Evolutionary conservation across 1,284 basidiomycete genomes (phyloP).

Genomic region (Sanghuangporus baumii): DNA sequence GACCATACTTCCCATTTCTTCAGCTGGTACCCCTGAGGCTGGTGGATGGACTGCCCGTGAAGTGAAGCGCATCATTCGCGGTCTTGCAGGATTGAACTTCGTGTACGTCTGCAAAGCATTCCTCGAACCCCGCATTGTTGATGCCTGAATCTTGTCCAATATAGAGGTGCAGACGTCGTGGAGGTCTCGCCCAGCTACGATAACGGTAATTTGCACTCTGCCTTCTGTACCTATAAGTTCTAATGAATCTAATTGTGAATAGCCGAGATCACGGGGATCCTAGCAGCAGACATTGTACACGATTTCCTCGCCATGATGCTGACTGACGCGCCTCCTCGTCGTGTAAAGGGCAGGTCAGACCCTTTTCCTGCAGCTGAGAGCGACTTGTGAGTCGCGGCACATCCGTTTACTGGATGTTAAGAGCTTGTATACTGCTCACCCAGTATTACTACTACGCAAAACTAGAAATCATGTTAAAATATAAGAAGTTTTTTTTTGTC

Average conservation of each 20-base stretch:
- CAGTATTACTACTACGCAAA: too few species aligned
- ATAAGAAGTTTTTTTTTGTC: too few species aligned
- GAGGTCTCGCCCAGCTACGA: conserved; percentile 84
- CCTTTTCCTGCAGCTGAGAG: too few species aligned
- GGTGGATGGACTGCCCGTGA: conserved; percentile 82
- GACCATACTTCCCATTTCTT: background rate
- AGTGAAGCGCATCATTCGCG: conserved; percentile 72
- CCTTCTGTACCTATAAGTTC: background rate
- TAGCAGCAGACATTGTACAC: conserved; percentile 66
- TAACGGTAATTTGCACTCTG: conserved; percentile 34
- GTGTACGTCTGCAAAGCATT: conserved; percentile 44
- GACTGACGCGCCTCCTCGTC: conserved; percentile 1
- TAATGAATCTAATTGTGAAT: background rate
- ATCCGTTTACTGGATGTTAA: too few species aligned
- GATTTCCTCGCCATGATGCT: conserved; percentile 61
- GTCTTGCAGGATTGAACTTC: conserved; percentile 71
- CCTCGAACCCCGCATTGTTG: background rate
- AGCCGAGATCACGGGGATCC: conserved; percentile 70
- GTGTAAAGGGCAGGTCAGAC: too few species aligned
- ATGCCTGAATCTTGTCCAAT: background rate
- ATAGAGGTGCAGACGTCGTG: conserved; percentile 67
- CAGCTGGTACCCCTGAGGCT: conserved; percentile 79
- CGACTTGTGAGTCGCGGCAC: too few species aligned
- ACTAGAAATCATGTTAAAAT: too few species aligned
- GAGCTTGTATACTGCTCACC: too few species aligned